Evolutionary conservation across 2,329 filamentous ascomycete species (phyloP), one percentile per base, ranked within the genome.

Genomic region (Arthrobotrys sinensis): DNA sequence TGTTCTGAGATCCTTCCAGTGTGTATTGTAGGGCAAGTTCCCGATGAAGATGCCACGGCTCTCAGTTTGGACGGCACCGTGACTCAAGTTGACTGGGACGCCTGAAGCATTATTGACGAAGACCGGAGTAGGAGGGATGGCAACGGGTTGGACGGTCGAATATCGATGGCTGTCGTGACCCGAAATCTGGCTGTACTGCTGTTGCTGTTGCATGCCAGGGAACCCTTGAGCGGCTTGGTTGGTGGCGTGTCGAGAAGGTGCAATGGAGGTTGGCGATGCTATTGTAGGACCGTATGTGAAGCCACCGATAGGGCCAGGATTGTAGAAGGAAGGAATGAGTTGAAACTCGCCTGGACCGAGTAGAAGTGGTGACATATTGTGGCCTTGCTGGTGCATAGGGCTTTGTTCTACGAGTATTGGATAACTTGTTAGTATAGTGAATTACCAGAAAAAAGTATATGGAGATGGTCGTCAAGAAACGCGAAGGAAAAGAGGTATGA

Each of bases 31-130:
- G 7, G 79, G 70, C 11, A 82, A 40, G 68, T 81, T 81, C 5
- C 81, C 80, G 11, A 82, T 80, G 50, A 81, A 81, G 14, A 82
- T 79, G 11, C 80, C 80, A 19, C 80, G 79, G 7, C 65, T 70
- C 60, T 82, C 81, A 11, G 80, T 82, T 55, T 80, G 75, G 11
- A 82, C 79, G 4, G 79, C 81, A 10, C 81, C 81, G 52, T 80
- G 73, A 48, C 57, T 79, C 14, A 82, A 48, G 43, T 82, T 82
- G 48, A 82, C 79, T 19, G 81, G 81, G n/a, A 81, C 72, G 7
- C 81, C 81, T 36, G 73, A 72, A 19, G 78, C 55, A 16, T 80
- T 79, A 19, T 65, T 81, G 65, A 80, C 62, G 69, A 80, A 80
- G 7, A 80, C 48, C 7, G 80, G 78, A n/a, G 73, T 63, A 24